Base-by-base conservation (phyloP, 345 rosid species). In the Gossypium mustelinum region DNA sequence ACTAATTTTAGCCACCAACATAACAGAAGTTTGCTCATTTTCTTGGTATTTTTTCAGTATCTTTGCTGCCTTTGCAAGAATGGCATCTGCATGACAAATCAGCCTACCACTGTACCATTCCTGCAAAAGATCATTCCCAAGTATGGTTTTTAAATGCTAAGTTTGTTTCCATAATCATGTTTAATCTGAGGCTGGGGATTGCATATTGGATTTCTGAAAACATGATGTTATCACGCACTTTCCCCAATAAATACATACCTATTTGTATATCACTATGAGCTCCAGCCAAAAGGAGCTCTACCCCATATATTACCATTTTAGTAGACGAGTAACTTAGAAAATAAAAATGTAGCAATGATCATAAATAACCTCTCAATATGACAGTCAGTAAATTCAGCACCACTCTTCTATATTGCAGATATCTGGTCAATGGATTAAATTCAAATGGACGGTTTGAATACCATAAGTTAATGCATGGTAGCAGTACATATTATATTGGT, bases 81-180 rank as follows among this genome's bases (percentile, higher is more conserved):
- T 79, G 73, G 86, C 89, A 86, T 88, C 92, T 55, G 88, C 92
- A 85, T 88, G 92, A 81, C 85, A 82, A 78, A 88, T 86, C 77
- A 88, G 85, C 87, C 81, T 85, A 77, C 88, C 87, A 78, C 92
- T 88, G 78, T 88, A 88, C 92, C 92, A 88, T 80, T 86, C 92
- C 92, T 88, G 77, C 79, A 78, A 72, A 50, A 62, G 69, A 60
- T 56, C 74, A 69, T 39, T 44, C 72, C 63, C 16, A 52, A 51
- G 22, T 65, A 52, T 20, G 54, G 55, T 24, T 72, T 48, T 9
- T 45, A 70, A 20, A 29, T 51, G 50, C 54, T 11, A 45, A 43
- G 29, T 6, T 20, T 7, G 71, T 22, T 67, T 22, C 39, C 11
- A 41, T 47, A 67, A 67, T 45, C 55, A 67, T 67, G 34, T 67